These are phyloP conservation scores for Ophiocordyceps camponoti-floridani DNA, from an alignment of 2,329 filamentous ascomycete species.

Conservation along the genomic window DNA sequence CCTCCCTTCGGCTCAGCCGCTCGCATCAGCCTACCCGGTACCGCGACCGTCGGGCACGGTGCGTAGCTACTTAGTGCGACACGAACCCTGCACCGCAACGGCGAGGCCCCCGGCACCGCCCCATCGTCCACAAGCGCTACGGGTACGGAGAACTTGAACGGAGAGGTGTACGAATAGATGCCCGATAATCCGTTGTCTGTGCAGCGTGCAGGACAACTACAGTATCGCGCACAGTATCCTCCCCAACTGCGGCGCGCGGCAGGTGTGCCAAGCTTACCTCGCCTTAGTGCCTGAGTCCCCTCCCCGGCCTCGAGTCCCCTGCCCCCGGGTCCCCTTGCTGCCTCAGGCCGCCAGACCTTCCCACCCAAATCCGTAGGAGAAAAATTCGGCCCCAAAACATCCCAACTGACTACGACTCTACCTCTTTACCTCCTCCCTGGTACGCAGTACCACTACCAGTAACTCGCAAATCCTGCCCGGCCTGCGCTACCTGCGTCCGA, in stretches of 20 bases:
- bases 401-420: conserved; percentile 7
- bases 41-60: background rate
- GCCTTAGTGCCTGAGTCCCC: background rate
- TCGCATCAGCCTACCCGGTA: background rate
- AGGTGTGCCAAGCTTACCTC: background rate
- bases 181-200: too few species aligned
- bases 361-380: too few species aligned
- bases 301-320: background rate
- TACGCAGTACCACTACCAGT: conserved; percentile 4
- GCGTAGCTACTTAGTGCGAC: background rate
- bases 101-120: background rate
- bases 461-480: conserved; percentile 1
- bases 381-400: conserved; percentile 18
- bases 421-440: conserved; percentile 7
- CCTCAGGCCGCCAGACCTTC: background rate
- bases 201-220: background rate
- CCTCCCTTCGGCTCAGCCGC: background rate
- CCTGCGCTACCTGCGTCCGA: conserved; percentile 21
- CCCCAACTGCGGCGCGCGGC: background rate
- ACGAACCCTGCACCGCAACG: background rate
- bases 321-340: background rate
- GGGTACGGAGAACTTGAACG: too few species aligned
- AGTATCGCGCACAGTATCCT: background rate
- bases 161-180: too few species aligned
- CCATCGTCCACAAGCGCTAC: too few species aligned